These are phyloP conservation scores for Wickerhamomyces sydowiorum DNA, from an alignment of 805 yeast species.

Conservation along the genomic window DNA sequence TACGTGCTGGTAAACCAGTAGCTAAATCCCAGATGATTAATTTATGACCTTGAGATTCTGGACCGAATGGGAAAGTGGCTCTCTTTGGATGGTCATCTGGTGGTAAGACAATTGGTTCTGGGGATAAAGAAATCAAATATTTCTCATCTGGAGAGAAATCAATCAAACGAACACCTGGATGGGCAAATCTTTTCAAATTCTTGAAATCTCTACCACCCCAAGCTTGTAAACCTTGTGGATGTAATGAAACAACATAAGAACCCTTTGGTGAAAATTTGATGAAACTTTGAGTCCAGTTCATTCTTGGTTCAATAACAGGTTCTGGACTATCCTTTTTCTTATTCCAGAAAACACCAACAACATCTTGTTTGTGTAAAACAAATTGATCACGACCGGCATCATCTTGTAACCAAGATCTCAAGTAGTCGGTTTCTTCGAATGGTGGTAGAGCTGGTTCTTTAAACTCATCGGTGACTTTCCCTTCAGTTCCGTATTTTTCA, in stretches of 20 bases:
- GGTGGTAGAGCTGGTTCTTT: slow-evolving; percentile 68
- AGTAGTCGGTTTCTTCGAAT: slow-evolving; percentile 71
- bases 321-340: slow-evolving; percentile 67
- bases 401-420: slow-evolving; percentile 90
- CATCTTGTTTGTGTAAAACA: slow-evolving; percentile 70
- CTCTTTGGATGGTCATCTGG: slow-evolving; percentile 59
- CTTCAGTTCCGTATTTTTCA: slow-evolving; percentile 68
- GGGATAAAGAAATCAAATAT: slow-evolving; percentile 84
- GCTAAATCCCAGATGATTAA: slow-evolving; percentile 88
- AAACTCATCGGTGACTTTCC: slow-evolving; percentile 55
- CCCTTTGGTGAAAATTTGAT: slow-evolving; percentile 94
- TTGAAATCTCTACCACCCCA: slow-evolving; percentile 90
- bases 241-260: slow-evolving; percentile 78
- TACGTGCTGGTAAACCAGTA: slow-evolving; percentile 78
- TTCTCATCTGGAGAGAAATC: slow-evolving; percentile 93
- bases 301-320: slow-evolving; percentile 70
- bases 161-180: slow-evolving; percentile 82
- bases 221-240: slow-evolving; percentile 89
- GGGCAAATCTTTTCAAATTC: slow-evolving; percentile 72
- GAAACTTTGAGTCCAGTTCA: slow-evolving; percentile 81
- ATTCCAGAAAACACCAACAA: slow-evolving; percentile 85
- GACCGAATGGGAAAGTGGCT: slow-evolving; percentile 73
- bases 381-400: slow-evolving; percentile 87
- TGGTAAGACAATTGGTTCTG: slow-evolving; percentile 72
- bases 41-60: slow-evolving; percentile 88